Conservation (phyloP, 805 yeast species). For the Clavispora phyllophila region DNA sequence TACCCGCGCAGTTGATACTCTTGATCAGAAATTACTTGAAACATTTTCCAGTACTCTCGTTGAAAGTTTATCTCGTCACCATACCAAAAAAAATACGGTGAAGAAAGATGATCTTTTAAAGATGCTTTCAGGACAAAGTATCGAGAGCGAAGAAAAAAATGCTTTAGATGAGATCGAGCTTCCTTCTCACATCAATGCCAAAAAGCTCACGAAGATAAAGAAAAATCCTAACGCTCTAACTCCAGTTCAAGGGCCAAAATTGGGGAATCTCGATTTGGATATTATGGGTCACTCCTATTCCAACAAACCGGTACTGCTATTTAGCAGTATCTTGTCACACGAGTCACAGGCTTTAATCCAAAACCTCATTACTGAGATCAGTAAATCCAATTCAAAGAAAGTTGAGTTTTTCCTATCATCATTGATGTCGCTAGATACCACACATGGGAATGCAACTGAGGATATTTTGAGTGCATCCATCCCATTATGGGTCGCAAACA, state of each 20-base stretch:
- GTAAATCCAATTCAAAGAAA: slow-evolving; percentile 4
- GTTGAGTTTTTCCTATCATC: slow-evolving; percentile 1
- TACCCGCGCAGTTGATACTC: not conserved
- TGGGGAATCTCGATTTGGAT: not conserved
- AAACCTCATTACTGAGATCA: not conserved
- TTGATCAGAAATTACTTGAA: slow-evolving; percentile 6
- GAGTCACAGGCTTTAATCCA: not conserved
- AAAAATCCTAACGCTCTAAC: not conserved
- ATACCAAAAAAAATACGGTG: not conserved
- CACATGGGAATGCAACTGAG: not conserved
- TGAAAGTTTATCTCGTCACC: slow-evolving; percentile 6
- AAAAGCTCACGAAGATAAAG: slow-evolving; percentile 18
- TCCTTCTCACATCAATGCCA: slow-evolving; percentile 34
- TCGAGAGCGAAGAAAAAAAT: slow-evolving; percentile 11
- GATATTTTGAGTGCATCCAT: slow-evolving; percentile 10
- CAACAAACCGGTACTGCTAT: not conserved
- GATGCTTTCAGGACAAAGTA: slow-evolving; percentile 4
- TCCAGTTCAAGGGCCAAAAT: not conserved
- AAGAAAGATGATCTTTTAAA: slow-evolving; percentile 11
- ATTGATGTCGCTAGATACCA: slow-evolving; percentile 3
- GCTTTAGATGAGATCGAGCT: slow-evolving; percentile 30
- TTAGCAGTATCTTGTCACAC: not conserved
- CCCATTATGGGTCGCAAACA: slow-evolving; percentile 31
- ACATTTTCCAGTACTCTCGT: slow-evolving; percentile 14
- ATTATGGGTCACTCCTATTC: not conserved